phyloP scores from a whole-genome alignment of 352 stramenopile genomes.

The Pythium dissimile region DNA sequence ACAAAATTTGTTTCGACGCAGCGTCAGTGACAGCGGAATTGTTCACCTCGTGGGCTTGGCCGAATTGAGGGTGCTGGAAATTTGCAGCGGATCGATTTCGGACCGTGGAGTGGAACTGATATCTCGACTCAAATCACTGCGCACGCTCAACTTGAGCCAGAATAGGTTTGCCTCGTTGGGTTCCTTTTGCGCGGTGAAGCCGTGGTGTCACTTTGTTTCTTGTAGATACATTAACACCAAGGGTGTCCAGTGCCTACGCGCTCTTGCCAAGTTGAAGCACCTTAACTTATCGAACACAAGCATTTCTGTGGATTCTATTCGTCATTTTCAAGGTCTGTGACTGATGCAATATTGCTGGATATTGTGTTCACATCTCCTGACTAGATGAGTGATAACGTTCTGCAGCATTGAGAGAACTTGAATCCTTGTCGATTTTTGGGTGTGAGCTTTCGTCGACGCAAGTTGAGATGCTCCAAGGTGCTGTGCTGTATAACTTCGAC shows the following conservation, averaged over 20 bases:
- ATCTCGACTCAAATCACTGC: constrained; percentile 68
- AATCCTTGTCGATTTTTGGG: constrained; percentile 27
- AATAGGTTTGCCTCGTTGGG: constrained; percentile 67
- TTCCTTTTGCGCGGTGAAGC: too few species aligned
- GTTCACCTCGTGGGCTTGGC: constrained; percentile 52
- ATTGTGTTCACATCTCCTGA: not conserved
- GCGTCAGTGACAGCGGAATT: constrained; percentile 68
- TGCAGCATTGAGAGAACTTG: constrained; percentile 24
- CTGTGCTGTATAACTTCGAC: not conserved
- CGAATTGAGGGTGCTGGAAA: constrained; percentile 52
- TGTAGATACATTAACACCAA: constrained; percentile 72
- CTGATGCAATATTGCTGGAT: not conserved
- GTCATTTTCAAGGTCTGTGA: constrained; percentile 63
- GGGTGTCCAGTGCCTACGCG: constrained; percentile 53
- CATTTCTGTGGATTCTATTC: constrained; percentile 61
- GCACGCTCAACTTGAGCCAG: constrained; percentile 77
- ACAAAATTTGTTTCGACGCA: constrained; percentile 9
- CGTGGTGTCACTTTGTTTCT: not conserved
- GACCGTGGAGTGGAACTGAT: constrained; percentile 70
- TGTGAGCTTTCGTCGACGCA: constrained; percentile 17
- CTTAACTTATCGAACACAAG: constrained; percentile 79
- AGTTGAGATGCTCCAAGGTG: constrained; percentile 24
- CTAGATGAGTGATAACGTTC: not conserved
- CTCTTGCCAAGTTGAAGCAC: constrained; percentile 51
- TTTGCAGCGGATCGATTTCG: constrained; percentile 66